A percentile compares a stretch with the other conserved stretches of the same genome.
Evolutionary conservation across 2,329 filamentous ascomycete species (phyloP).

Genomic region (Botrytis porri): DNA sequence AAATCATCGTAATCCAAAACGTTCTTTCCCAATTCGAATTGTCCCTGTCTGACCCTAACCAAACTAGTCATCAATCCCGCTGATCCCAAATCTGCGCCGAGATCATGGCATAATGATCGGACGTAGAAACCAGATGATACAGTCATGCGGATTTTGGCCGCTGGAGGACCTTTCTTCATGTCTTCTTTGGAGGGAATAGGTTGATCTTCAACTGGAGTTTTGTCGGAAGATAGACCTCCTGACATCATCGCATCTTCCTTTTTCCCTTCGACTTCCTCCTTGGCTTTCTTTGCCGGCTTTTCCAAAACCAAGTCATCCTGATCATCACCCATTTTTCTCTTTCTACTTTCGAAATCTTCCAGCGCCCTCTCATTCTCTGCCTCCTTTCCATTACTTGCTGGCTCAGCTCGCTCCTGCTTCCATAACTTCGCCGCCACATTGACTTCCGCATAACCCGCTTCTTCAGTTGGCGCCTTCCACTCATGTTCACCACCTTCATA

Average conservation of each 20-base stretch:
- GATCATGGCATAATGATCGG: conserved; percentile 86
- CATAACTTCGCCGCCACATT: conserved; percentile 71
- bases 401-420: conserved; percentile 52
- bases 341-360: conserved; percentile 36
- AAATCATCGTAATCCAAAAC: conserved; percentile 78
- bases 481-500: conserved; percentile 77
- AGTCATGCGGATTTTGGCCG: conserved; percentile 81
- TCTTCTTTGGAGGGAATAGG: conserved; percentile 16
- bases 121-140: conserved; percentile 97
- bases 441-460: conserved; percentile 73
- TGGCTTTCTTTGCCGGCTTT: conserved; percentile 30
- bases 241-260: conserved; percentile 35
- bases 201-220: conserved; percentile 22
- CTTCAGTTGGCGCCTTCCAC: conserved; percentile 74
- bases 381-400: conserved; percentile 16
- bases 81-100: conserved; percentile 78
- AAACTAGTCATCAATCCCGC: conserved; percentile 84
- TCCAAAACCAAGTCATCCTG: conserved; percentile 37
- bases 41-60: conserved; percentile 74
- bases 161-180: conserved; percentile 58
- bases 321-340: conserved; percentile 35
- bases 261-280: conserved; percentile 17
- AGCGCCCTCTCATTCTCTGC: conserved; percentile 40
- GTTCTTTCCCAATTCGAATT: conserved; percentile 72
- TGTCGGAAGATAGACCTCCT: conserved; percentile 30